Evolutionary conservation across 805 yeast species (phyloP).

Genomic region (Candida maesae): DNA sequence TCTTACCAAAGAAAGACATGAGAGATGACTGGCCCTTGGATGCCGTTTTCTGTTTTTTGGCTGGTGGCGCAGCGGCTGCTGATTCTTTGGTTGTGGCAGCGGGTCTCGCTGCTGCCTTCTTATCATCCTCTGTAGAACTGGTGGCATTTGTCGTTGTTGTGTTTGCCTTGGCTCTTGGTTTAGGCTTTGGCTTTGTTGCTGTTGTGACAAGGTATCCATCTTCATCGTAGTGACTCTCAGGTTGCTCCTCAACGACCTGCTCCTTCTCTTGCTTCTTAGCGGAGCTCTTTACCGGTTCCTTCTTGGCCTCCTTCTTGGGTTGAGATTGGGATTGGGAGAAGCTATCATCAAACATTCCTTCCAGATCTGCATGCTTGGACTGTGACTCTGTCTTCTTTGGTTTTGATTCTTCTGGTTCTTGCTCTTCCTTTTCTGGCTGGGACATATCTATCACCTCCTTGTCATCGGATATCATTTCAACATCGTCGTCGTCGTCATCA

Average conservation of each 20-base stretch:
- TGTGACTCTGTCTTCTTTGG: constrained; percentile 2
- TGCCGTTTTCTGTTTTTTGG: constrained; percentile 20
- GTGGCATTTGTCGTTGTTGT: constrained; percentile 14
- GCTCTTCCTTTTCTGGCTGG: background rate
- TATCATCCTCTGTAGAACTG: constrained; percentile 12
- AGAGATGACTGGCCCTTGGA: constrained; percentile 41
- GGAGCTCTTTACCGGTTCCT: background rate
- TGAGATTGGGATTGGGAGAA: constrained; percentile 16
- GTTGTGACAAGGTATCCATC: constrained; percentile 48
- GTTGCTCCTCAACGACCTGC: constrained; percentile 11
- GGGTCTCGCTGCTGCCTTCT: constrained; percentile 16
- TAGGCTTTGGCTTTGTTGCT: constrained; percentile 11
- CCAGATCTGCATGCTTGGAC: constrained; percentile 14
- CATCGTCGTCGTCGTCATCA: constrained; percentile 14
- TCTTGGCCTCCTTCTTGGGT: background rate
- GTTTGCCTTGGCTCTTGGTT: no score
- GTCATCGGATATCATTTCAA: no score
- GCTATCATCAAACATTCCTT: constrained; percentile 21
- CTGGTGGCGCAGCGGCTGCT: constrained; percentile 1
- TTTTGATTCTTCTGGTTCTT: constrained; percentile 1
- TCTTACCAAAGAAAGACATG: constrained; percentile 46
- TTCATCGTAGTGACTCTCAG: constrained; percentile 37
- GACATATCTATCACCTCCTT: no score
- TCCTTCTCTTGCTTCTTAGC: background rate
- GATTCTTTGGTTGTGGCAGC: constrained; percentile 5